Base-by-base conservation (phyloP, 2,329 filamentous ascomycete genomes). In the Phoma herbarum region DNA sequence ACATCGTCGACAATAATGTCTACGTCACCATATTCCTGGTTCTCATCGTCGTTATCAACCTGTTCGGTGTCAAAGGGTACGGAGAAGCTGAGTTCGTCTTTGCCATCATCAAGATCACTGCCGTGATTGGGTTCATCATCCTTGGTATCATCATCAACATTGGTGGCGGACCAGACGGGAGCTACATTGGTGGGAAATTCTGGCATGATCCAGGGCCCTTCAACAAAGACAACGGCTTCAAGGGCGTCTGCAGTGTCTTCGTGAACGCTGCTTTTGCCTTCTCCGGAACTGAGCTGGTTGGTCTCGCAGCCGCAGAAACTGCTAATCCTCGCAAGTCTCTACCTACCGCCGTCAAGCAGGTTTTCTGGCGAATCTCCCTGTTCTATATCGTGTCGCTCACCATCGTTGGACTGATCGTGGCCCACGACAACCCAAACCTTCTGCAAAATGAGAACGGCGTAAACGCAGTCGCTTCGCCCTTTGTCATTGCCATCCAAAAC, bases 401-500 rank as follows among this genome's bases (percentile, higher is more conserved):
- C 4, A 81, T 97, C 4, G 87, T 97, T 57, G 92, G 94, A 25
- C 83, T 97, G 0, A 82, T 97, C 2, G 92, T 97, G 0, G 90
- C 89, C 0, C 93, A 90, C 75, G 80, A 85, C 68, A 86, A 96
- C 61, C 54, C 72, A 0, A 81, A 84, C 3, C 87, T 97, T 0
- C 81, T 92, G 1, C 81, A 82, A 11, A 82, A 83, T 39, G 80
- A 75, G 23, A 84, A 81, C 53, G 81, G 82, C n/a, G 85, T 85
- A 47, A 86, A 93, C 73, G 86, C 89, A 42, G 86, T 87, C 25
- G 90, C 92, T 1, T 96, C 92, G 2, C 94, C 94, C 1, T 97
- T 97, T 75, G 93, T 97, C 68, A 96, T 97, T 69, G 92, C 93
- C 62, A 96, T 97, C 67, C 83, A 90, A 65, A 90, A 93, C 62